Evolutionary conservation across 83 land plant genomes (phyloP), one percentile per base, ranked within the genome.

Genomic region (Diphasiastrum complanatum): DNA sequence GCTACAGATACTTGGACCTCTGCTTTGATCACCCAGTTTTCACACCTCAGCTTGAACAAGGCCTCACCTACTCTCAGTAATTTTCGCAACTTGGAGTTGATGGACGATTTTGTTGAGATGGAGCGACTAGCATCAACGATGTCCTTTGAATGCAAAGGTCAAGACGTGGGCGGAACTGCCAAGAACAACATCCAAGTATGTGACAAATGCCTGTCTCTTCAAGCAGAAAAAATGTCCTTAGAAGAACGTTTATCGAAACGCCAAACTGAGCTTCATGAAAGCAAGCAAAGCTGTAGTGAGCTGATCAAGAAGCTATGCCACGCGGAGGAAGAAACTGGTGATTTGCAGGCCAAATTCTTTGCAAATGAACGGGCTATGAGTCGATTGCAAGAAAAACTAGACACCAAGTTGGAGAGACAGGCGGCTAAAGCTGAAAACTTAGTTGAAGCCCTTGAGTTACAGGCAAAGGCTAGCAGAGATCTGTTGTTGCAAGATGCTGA

Each of bases 1-100:
- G 75, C 75, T 72, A 72, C 81, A 8, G 83, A 82, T 18, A 68
- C 83, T 18, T 82, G 81, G 83, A 81, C 81, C 25, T 74, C 82
- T 69, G 72, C 90, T 48, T 64, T 77, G 38, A 68, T 79, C 31
- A 69, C 81, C 8, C 86, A 85, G 61, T 55, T 75, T 43, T 73
- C 71, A 30, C 73, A 79, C 41, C 76, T 71, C 53, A 73, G 63
- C 66, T 72, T 68, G 47, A 78, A 69, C n/a, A 81, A 61, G 60
- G 47, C 14, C 28, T 14, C 36, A 70, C 84, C 45, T 45, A 79
- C 26, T 68, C 68, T n/a, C n/a, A n/a, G n/a, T n/a, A n/a, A n/a
- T n/a, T n/a, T n/a, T n/a, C n/a, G n/a, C 43, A 52, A 72, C 43
- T 68, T 61, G 47, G 68, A n/a, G n/a, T n/a, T n/a, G n/a, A n/a